Evolutionary conservation across 179 eudicot genomes (phyloP), one percentile per base, ranked within the genome.

Genomic region (Vitellaria paradoxa): DNA sequence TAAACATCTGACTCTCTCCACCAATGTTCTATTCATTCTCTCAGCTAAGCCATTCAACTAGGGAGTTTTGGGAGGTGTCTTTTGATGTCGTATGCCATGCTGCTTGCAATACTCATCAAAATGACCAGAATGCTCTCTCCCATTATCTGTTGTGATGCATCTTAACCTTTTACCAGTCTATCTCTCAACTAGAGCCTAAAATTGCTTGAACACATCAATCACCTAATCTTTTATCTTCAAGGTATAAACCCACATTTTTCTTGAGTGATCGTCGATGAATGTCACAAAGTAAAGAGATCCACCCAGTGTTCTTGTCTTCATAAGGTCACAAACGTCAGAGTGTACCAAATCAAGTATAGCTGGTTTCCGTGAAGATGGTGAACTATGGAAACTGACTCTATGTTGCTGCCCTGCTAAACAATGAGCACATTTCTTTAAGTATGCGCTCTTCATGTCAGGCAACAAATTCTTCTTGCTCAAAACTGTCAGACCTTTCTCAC

Each of bases 181-280:
- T 18, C 61, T 75, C 42, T 75, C 71, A 75, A 75, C 55, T 53
- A 18, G 63, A 2, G 77, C 77, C 21, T 74, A 68, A 74, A 74
- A 74, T 55, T 11, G 2, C 14, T 60, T 74, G 47, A 74, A 74
- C 11, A 11, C 17, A 60, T 74, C 42, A 10, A 74, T 5, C 55
- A 74, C 59, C 40, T 45, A 56, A 74, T 74, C 76, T 17, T 57
- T 74, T 30, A 17, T 61, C 69, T 45, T 75, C 71, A 42, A 65
- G 3, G 71, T 65, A 49, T 75, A 75, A 0, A 42, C 18, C 26
- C 53, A 68, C 1, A 45, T 47, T 15, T 37, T 68, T 1, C 52
- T 14, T 5, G 72, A 68, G 37, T 68, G 24, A 68, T 66, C 49
- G 20, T 66, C 47, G 0, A 66, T 66, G 46, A 24, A 66, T 14